These are phyloP conservation scores for Ramalina intermedia DNA, from an alignment of 495 filamentous ascomycete genomes.

Conservation along the genomic window DNA sequence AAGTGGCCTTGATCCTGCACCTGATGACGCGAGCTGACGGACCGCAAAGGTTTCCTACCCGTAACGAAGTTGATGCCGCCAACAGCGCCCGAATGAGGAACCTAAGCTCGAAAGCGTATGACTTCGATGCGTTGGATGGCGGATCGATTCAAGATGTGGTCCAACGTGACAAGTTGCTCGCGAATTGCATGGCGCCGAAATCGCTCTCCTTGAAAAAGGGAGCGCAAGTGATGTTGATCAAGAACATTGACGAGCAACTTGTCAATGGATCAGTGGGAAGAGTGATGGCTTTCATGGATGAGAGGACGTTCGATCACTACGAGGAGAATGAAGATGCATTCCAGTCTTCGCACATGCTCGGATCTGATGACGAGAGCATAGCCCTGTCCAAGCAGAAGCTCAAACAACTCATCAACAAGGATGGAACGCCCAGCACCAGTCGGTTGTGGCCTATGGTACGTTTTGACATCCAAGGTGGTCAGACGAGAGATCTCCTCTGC, in stretches of 20 bases:
- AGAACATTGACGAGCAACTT: slow-evolving; percentile 86
- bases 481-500: slow-evolving; percentile 61
- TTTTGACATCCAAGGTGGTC: slow-evolving; percentile 68
- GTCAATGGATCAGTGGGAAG: slow-evolving; percentile 90
- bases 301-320: slow-evolving; percentile 57
- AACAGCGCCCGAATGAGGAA: slow-evolving; percentile 60
- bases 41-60: slow-evolving; percentile 62
- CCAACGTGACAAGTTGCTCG: slow-evolving; percentile 60
- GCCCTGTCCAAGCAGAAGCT: slow-evolving; percentile 34
- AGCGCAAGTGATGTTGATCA: slow-evolving; percentile 98
- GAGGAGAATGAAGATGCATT: slow-evolving; percentile 41
- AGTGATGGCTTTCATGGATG: slow-evolving; percentile 75
- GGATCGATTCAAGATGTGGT: slow-evolving; percentile 53
- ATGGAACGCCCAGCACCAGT: slow-evolving; percentile 23
- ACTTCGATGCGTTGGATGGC: slow-evolving; percentile 59
- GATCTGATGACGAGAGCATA: slow-evolving; percentile 29
- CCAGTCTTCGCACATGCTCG: slow-evolving; percentile 24
- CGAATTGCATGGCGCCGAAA: slow-evolving; percentile 85
- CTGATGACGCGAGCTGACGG: not conserved
- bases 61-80: slow-evolving; percentile 75
- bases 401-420: slow-evolving; percentile 27
- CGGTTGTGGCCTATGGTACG: slow-evolving; percentile 66
- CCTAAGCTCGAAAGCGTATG: slow-evolving; percentile 50
- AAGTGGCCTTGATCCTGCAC: slow-evolving; percentile 14
- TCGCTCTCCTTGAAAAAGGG: slow-evolving; percentile 71